A percentile compares a stretch with the other conserved stretches of the same genome.
Conservation (phyloP, 148 eudicot species). For the Agrostemma githago region DNA sequence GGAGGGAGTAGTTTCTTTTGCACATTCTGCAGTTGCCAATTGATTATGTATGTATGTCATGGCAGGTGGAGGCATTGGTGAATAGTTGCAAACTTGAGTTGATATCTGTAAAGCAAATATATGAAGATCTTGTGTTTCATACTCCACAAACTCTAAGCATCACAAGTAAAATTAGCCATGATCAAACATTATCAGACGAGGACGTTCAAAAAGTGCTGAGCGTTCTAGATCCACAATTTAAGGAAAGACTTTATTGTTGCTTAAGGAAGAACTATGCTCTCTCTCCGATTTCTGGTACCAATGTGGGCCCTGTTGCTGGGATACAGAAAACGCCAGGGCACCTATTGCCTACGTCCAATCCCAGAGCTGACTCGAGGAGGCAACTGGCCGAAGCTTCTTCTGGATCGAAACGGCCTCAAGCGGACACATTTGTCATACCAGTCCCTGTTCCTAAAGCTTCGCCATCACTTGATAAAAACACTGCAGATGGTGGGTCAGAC, state of each 20-base stretch:
- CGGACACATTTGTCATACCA: slow-evolving; percentile 16
- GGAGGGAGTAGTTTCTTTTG: neutral
- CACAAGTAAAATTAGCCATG: slow-evolving; percentile 13
- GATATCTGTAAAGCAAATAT: slow-evolving; percentile 36
- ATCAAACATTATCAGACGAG: slow-evolving; percentile 29
- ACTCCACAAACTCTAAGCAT: slow-evolving; percentile 18
- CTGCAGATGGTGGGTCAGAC: slow-evolving; percentile 25
- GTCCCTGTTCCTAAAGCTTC: slow-evolving; percentile 13
- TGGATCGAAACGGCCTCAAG: slow-evolving; percentile 26
- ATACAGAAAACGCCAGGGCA: slow-evolving; percentile 37
- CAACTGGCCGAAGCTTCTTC: slow-evolving; percentile 37
- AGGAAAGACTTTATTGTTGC: slow-evolving; percentile 50
- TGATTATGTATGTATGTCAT: neutral
- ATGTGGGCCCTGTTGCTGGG: slow-evolving; percentile 38
- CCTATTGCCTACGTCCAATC: slow-evolving; percentile 26
- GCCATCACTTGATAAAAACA: slow-evolving; percentile 19
- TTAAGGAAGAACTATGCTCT: slow-evolving; percentile 42
- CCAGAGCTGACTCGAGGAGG: slow-evolving; percentile 31
- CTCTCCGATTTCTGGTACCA: slow-evolving; percentile 38
- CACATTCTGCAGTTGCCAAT: neutral
- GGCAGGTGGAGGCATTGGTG: slow-evolving; percentile 65
- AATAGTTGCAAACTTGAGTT: slow-evolving; percentile 54
- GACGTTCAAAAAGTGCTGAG: slow-evolving; percentile 33
- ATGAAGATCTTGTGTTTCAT: slow-evolving; percentile 38
- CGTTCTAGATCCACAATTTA: slow-evolving; percentile 39